Percentiles rank a stretch among this genome's conserved stretches.
Evolutionary conservation across 768 basidiomycete species (phyloP).

Genomic region (Pulveroboletus ravenelii): DNA sequence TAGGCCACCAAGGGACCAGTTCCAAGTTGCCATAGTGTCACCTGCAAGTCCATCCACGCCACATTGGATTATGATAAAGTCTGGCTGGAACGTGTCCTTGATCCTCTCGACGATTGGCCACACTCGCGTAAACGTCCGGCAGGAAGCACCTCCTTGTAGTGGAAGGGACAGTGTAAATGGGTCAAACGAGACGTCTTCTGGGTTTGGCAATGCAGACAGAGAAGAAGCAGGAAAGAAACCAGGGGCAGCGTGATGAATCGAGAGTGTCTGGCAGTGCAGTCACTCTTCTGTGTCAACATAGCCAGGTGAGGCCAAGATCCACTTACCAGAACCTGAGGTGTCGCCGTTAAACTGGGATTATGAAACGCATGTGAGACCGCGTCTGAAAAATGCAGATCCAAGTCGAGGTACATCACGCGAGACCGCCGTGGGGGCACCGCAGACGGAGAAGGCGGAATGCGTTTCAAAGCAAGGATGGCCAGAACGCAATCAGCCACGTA

Average conservation of each 20-base stretch:
- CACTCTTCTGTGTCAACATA: background rate
- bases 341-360: constrained; percentile 31
- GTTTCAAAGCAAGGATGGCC: constrained; percentile 68
- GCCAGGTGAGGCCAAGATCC: background rate
- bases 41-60: constrained; percentile 85
- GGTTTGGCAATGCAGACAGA: constrained; percentile 43
- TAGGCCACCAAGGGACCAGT: constrained; percentile 55
- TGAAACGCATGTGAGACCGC: constrained; percentile 78
- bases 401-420: constrained; percentile 84
- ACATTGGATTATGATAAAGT: constrained; percentile 79
- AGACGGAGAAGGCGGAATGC: constrained; percentile 22
- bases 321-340: constrained; percentile 46
- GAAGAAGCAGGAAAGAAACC: constrained; percentile 78
- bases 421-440: constrained; percentile 34
- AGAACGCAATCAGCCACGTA: constrained; percentile 90
- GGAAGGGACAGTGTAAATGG: constrained; percentile 79
- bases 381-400: constrained; percentile 91
- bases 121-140: constrained; percentile 54
- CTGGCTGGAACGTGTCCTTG: constrained; percentile 59
- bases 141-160: constrained; percentile 65
- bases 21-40: constrained; percentile 72
- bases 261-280: constrained; percentile 54
- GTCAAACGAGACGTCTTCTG: constrained; percentile 35
- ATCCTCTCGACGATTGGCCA: constrained; percentile 64
- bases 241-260: constrained; percentile 76